These are phyloP conservation scores for Colletotrichum spinosum DNA, from an alignment of 2,329 filamentous ascomycete genomes.

Conservation along the genomic window DNA sequence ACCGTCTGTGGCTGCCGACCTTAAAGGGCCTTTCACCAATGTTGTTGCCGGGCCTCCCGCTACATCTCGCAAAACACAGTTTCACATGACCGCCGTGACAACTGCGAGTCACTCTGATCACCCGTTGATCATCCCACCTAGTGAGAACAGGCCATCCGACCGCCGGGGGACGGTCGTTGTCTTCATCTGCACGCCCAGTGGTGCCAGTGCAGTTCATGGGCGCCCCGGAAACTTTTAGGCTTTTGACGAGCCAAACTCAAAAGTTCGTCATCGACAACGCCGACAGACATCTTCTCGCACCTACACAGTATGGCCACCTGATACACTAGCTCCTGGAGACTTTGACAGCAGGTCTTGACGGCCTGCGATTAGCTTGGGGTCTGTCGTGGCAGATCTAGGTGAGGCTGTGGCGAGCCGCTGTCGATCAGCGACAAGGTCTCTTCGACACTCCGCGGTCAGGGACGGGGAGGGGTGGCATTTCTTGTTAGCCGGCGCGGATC, in stretches of 20 bases:
- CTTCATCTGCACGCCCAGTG: neutral
- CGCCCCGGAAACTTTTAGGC: conserved; percentile 24
- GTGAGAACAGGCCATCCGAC: conserved; percentile 26
- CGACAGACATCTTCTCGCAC: conserved; percentile 1
- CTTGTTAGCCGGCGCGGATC: conserved; percentile 1
- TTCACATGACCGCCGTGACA: conserved; percentile 23
- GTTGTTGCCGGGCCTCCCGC: conserved; percentile 1
- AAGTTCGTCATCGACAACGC: conserved; percentile 26
- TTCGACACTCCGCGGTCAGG: conserved; percentile 1
- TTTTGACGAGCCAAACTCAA: conserved; percentile 30
- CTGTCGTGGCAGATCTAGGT: conserved; percentile 17
- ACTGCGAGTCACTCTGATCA: conserved; percentile 2
- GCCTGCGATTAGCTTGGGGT: conserved; percentile 20
- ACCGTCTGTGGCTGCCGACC: conserved; percentile 21
- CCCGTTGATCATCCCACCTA: conserved; percentile 22
- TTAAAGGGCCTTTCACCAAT: conserved; percentile 2
- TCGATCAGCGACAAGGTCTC: conserved; percentile 9
- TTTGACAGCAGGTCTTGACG: conserved; percentile 16
- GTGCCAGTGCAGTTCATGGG: conserved; percentile 12
- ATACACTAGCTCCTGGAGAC: conserved; percentile 28
- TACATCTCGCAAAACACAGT: conserved; percentile 11
- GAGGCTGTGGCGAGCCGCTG: conserved; percentile 16
- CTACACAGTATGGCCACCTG: conserved; percentile 17
- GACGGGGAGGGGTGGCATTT: conserved; percentile 4
- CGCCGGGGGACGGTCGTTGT: conserved; percentile 8